These are phyloP conservation scores for Colletotrichum sp. DNA, from an alignment of 2,329 filamentous ascomycete species.

Conservation along the genomic window DNA sequence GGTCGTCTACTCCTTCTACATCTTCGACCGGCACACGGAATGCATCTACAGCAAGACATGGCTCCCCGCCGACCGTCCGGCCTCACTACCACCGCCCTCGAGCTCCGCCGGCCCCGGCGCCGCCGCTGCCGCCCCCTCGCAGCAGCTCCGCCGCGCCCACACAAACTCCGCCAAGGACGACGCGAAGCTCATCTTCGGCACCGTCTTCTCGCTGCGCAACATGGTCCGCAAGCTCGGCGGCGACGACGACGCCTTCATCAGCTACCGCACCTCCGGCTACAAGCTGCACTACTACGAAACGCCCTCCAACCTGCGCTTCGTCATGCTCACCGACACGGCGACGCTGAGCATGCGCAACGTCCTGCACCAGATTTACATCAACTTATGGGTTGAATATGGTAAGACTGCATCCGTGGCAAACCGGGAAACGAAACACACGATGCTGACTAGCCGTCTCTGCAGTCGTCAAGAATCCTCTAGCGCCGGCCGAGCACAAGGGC, in stretches of 20 bases:
- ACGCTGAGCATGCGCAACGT: constrained; percentile 92
- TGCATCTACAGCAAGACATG: constrained; percentile 96
- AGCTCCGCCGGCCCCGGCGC: constrained; percentile 19
- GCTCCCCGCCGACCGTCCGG: constrained; percentile 55
- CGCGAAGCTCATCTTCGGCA: constrained; percentile 96
- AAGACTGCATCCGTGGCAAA: constrained; percentile 25
- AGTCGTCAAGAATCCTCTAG: constrained; percentile 75
- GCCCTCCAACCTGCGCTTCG: constrained; percentile 91
- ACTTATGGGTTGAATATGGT: constrained; percentile 96
- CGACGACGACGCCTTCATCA: constrained; percentile 92
- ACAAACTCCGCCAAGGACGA: constrained; percentile 67
- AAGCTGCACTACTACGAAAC: constrained; percentile 99
- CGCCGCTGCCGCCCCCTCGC: constrained; percentile 15
- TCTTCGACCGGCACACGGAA: constrained; percentile 98
- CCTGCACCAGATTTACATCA: constrained; percentile 97
- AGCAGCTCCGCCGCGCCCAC: neutral
- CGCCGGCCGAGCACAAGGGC: constrained; percentile 71
- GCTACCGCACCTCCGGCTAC: constrained; percentile 92
- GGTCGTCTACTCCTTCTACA: constrained; percentile 97
- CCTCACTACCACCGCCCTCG: constrained; percentile 48
- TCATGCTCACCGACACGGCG: constrained; percentile 92
- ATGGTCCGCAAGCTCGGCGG: constrained; percentile 96
- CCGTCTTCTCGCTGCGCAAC: constrained; percentile 93
- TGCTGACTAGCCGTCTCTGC: constrained; percentile 19
- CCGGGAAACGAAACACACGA: neutral